Evolutionary conservation across 371 early-diverging fungal genomes (phyloP), one percentile per base, ranked within the genome.

Genomic region (Mucor saturninus): DNA sequence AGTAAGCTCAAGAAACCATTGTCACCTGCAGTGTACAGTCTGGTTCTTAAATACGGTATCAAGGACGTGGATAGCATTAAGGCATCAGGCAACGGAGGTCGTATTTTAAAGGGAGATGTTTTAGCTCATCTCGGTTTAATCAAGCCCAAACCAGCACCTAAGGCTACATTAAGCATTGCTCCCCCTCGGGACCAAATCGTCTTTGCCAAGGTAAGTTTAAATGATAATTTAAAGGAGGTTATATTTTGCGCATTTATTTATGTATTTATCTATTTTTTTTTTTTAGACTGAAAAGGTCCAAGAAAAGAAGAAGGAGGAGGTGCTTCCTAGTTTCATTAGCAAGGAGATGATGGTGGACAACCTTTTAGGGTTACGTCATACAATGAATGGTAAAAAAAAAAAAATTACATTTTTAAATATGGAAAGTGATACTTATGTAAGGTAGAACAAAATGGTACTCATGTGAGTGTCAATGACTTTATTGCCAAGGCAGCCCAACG

Each of bases 31-130:
- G 92, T 89, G 7, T 71, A 80, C 38, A 83, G 78, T 60, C 72
- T 89, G 59, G 71, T 87, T 29, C 66, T 81, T 26, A 72, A 77
- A 56, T 81, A 90, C 73, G 85, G 87, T 40, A 80, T 89, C 67
- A 64, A 78, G 83, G 73, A 89, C 93, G 65, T 73, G 51, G 54
- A 56, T 37, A 62, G 66, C 14, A 82, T 82, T 58, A 71, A 79
- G 57, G 91, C 95, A 4, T 89, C 95, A 28, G 98, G 98, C 14
- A 95, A 96, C 38, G 87, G 90, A 60, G 94, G 95, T 13, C 89
- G 96, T 59, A 88, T 98, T 56, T 75, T 96, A 58, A 95, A 96
- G 83, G 90, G 91, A 35, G 98, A 98, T 71, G 93, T 97, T 0
- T 79, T 94, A 54, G 84, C 80, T 42, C 94, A 87, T 73, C 72